Base-by-base conservation (phyloP, 352 stramenopile genomes). In the Globisporangium paddicum region DNA sequence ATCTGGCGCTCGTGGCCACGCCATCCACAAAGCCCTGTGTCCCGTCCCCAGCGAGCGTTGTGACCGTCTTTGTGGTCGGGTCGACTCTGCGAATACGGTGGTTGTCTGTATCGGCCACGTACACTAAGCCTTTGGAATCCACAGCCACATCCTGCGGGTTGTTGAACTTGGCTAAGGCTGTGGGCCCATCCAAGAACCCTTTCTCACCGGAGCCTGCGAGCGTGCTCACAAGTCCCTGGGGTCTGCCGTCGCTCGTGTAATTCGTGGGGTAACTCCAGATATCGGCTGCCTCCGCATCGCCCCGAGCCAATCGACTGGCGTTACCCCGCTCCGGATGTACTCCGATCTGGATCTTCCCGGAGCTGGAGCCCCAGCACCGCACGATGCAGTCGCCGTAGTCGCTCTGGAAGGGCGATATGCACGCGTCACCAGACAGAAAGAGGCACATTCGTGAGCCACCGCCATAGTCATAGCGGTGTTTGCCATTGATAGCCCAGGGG, bases 41-140 rank as follows among this genome's bases (percentile, higher is more conserved):
- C 1, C 77, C 77, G n/a, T 82, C 64, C 5, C 83, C 81, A 19
- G 79, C 79, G 3, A 92, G 52, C 1, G 80, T 93, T 1, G 72
- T 62, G 14, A 89, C 82, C 1, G 40, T 67, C 30, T 79, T 64
- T 0, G 69, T 76, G 2, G 32, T 59, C 0, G 73, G 68, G 46
- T 91, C 77, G 34, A 97, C 89, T 34, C 75, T 75, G n/a, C 93
- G 73, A 38, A 98, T 97, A 10, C 87, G 52, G 66, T 98, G 95
- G 70, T 98, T 99, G 35, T 87, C 87, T 18, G 87, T 98, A 69
- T 99, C 96, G 1, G 92, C 91, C 3, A 99, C 90, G 68, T 98
- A 99, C 6, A 98, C 81, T 38, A 97, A 86, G 8, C 93, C 90
- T 11, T 82, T 82, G 21, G 83, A 87, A 68, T 98, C 95, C 11